A percentile compares a stretch with the other conserved stretches of the same genome.
Evolutionary conservation across 2,329 filamentous ascomycete species (phyloP).

Genomic region (Cercospora nicotianae): DNA sequence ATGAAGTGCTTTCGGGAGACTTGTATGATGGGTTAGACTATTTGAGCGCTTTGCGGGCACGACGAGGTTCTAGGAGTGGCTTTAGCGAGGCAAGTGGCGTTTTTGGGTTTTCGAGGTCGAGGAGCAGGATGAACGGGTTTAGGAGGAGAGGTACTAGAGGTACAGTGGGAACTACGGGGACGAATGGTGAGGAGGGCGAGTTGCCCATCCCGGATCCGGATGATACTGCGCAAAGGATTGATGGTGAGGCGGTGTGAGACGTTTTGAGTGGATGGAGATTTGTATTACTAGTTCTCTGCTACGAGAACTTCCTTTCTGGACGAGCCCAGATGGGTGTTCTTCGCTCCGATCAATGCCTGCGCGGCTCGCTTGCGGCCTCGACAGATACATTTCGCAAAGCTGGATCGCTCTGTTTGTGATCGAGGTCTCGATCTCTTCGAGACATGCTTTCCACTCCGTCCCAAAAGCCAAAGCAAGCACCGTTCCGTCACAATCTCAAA

Average conservation of each 20-base stretch:
- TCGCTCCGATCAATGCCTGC: no score
- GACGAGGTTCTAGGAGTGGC: slow-evolving; percentile 32
- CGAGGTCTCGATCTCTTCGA: background rate
- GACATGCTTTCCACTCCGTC: background rate
- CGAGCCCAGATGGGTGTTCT: background rate
- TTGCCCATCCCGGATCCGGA: slow-evolving; percentile 15
- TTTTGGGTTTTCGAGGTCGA: slow-evolving; percentile 19
- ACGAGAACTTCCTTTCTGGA: background rate
- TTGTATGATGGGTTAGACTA: slow-evolving; percentile 40
- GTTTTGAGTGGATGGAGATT: background rate
- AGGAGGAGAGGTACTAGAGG: slow-evolving; percentile 9
- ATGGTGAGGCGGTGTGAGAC: slow-evolving; percentile 10
- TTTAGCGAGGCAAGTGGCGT: slow-evolving; percentile 31
- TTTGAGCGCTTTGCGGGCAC: slow-evolving; percentile 30
- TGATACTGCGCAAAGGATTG: slow-evolving; percentile 8
- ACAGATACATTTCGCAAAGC: background rate
- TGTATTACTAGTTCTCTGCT: background rate
- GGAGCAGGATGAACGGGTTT: slow-evolving; percentile 27
- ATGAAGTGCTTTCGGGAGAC: slow-evolving; percentile 48
- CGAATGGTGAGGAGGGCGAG: background rate
- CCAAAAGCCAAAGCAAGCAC: background rate
- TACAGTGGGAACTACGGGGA: background rate
- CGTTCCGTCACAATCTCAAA: no score
- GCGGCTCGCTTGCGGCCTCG: no score
- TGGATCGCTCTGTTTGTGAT: background rate